Evolutionary conservation across 768 basidiomycete species (phyloP).

Genomic region (Kwoniella sp.): DNA sequence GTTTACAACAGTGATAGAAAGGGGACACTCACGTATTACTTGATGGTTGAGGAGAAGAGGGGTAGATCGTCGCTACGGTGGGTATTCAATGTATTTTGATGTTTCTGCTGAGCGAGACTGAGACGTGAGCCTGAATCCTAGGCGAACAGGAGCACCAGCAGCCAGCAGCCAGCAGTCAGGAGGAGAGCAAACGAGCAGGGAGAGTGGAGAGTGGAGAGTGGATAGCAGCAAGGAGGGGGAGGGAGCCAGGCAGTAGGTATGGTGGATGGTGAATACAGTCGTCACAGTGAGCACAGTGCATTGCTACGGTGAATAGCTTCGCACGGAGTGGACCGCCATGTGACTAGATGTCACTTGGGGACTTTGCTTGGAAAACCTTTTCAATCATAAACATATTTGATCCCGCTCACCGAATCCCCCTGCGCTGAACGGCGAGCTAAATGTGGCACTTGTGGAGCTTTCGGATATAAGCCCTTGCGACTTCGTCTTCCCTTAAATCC

Average conservation of each 20-base stretch:
- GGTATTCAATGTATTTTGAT: slow-evolving; percentile 1
- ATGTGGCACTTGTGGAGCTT: neutral
- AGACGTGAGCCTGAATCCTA: neutral
- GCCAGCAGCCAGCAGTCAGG: neutral
- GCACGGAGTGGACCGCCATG: no score
- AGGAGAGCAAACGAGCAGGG: neutral
- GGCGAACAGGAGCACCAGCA: no score
- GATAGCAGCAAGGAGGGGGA: neutral
- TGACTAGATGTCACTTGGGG: no score
- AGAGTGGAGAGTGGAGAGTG: no score
- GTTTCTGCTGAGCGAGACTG: neutral
- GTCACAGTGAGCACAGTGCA: no score
- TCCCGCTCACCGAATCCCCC: no score
- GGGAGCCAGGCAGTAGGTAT: slow-evolving; percentile 1
- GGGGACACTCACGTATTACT: slow-evolving; percentile 21
- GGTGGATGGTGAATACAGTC: no score
- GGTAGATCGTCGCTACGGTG: neutral
- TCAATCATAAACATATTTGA: neutral
- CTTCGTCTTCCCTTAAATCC: no score
- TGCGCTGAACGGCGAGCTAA: no score
- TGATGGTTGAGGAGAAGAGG: slow-evolving; percentile 19
- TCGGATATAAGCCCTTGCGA: no score
- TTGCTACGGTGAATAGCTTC: no score
- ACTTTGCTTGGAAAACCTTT: neutral
- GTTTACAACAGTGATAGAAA: neutral